Evolutionary conservation across 78 protist genomes (phyloP).

Genomic region (Dictyostelium brefeldianum): DNA sequence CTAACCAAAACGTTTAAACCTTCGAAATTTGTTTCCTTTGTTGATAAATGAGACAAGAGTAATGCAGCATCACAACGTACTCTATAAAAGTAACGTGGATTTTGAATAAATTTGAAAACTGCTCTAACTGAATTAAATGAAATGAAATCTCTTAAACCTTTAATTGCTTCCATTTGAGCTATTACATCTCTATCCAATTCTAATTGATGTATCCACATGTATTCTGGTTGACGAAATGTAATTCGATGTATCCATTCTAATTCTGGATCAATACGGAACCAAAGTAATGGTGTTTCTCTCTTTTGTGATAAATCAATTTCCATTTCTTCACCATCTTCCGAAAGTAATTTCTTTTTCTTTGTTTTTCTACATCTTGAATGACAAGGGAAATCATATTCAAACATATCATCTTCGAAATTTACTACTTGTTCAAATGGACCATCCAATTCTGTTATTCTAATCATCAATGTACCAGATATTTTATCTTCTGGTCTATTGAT

Average conservation of each 20-base stretch:
- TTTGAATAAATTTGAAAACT: constrained; percentile 43
- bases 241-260: constrained; percentile 78
- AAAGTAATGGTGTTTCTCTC: constrained; percentile 80
- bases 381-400: constrained; percentile 75
- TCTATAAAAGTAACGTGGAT: constrained; percentile 32
- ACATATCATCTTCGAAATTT: constrained; percentile 67
- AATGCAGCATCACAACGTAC: constrained; percentile 82
- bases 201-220: constrained; percentile 87
- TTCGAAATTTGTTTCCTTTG: constrained; percentile 56
- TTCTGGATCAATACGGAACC: constrained; percentile 89
- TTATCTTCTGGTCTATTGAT: constrained; percentile 54
- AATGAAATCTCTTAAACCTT: constrained; percentile 48
- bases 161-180: constrained; percentile 83
- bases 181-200: constrained; percentile 86
- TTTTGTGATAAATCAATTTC: constrained; percentile 62
- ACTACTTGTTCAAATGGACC: constrained; percentile 74
- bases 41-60: constrained; percentile 31
- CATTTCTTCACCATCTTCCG: constrained; percentile 68
- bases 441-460: constrained; percentile 71
- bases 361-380: constrained; percentile 69
- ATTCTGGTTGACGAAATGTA: constrained; percentile 80
- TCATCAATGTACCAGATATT: constrained; percentile 32
- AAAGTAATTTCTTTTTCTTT: constrained; percentile 37
- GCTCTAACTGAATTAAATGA: constrained; percentile 25
- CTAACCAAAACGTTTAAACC: constrained; percentile 52